A percentile compares a stretch with the other conserved stretches of the same genome.
Evolutionary conservation across 108 stramenopile genomes (phyloP).

Genomic region (Cyclotella kingstonii): DNA sequence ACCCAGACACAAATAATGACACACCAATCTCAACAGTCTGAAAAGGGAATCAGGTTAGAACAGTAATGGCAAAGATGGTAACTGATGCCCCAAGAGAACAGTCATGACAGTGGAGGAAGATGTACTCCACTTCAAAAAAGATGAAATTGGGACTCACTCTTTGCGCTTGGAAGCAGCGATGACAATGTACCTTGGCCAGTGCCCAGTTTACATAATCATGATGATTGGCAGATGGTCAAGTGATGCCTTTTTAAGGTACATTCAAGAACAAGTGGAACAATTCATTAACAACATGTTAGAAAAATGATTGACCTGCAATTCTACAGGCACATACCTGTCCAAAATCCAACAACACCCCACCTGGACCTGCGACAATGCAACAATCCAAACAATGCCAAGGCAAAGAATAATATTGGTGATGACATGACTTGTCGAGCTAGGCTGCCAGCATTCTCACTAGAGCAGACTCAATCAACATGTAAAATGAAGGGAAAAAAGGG

Average conservation of each 20-base stretch:
- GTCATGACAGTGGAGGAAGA: too few relatives aligned
- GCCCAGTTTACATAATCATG: neutral
- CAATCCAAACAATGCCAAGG: slow-evolving; percentile 3
- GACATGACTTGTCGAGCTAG: neutral
- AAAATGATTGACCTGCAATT: neutral
- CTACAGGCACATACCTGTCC: neutral
- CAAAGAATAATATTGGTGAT: slow-evolving; percentile 3
- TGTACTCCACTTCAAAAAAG: too few relatives aligned
- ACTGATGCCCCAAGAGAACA: too few relatives aligned
- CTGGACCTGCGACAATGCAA: neutral
- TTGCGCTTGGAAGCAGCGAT: neutral
- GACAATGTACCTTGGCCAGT: neutral
- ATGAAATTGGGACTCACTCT: too few relatives aligned
- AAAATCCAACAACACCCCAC: neutral
- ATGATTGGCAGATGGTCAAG: neutral
- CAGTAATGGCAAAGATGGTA: too few relatives aligned
- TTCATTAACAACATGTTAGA: neutral
- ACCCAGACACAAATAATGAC: too few relatives aligned
- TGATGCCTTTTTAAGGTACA: neutral
- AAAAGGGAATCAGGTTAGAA: too few relatives aligned
- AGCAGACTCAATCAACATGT: too few relatives aligned
- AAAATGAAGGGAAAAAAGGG: too few relatives aligned
- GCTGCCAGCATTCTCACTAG: slow-evolving; percentile 3
- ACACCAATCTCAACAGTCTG: too few relatives aligned
- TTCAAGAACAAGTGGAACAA: neutral